Base-by-base conservation (phyloP, 495 filamentous ascomycete genomes). In the Trichocladium antarcticum region DNA sequence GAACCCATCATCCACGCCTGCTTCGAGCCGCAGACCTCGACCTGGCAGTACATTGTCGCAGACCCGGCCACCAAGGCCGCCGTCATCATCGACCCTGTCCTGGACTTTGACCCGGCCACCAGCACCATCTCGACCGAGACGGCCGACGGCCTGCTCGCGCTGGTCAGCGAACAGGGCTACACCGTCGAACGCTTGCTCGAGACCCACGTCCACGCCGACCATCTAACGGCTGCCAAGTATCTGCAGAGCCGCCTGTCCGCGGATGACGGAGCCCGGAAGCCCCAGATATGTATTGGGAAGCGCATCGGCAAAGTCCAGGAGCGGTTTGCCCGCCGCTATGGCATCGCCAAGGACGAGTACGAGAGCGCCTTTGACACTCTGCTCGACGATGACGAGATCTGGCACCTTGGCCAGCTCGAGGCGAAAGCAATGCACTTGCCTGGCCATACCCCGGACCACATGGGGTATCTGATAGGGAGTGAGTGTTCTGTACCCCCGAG, bases 171-270 rank as follows among this genome's bases (percentile, higher is more conserved):
- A 20, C 51, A 75, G 1, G 66, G 66, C 7, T 81, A 79, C 59
- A 67, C 28, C 8, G 58, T 81, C 37, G 57, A 54, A 1, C 52
- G 47, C 6, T 72, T 82, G 27, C 67, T 82, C 16, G 79, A 82
- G 56, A 81, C 79, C 0, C 78, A 81, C 54, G 71, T 68, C 11
- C 79, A 83, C 54, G 79, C 79, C 37, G 78, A 81, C 62, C 78
- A 82, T 55, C 58, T 81, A n/a, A 80, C 75, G 1, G 72, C 78
- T 0, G 60, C 77, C 0, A 61, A 59, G 5, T 83, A 81, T 49
- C 64, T 83, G 1, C 77, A 78, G 54, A 49, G 43, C 2, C 53
- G 58, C 14, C 68, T 82, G 4, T 14, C 54, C 5, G 46, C 35
- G 16, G 20, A 12, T 10, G 10, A 4, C 31, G 31, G 31, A 14